These are phyloP conservation scores for Solanum hybrid DNA, from an alignment of 305 asterid genomes.

Conservation along the genomic window DNA sequence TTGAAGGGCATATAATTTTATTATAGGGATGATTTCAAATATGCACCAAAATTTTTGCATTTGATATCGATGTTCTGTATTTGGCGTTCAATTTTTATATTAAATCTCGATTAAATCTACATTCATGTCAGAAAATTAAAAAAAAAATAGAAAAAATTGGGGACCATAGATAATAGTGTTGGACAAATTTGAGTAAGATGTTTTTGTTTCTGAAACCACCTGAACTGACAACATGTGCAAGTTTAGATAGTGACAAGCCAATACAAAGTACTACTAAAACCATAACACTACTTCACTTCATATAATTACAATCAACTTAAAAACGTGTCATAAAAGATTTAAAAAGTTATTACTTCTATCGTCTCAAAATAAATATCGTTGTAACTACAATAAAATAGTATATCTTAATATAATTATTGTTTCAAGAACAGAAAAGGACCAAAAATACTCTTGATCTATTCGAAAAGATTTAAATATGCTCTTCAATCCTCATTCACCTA, in stretches of 20 bases:
- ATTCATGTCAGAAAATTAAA: background rate
- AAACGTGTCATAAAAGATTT: background rate
- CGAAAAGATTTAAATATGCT: too few relatives aligned
- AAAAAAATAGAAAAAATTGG: background rate
- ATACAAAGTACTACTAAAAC: background rate
- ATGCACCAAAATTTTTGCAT: background rate
- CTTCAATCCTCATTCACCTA: too few relatives aligned
- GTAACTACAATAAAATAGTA: too few relatives aligned
- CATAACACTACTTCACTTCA: background rate
- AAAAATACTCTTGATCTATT: too few relatives aligned
- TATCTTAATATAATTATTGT: too few relatives aligned
- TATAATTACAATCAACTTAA: background rate
- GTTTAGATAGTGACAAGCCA: background rate
- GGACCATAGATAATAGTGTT: background rate
- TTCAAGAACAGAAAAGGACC: accelerated
- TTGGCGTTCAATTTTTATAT: background rate
- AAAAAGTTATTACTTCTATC: background rate
- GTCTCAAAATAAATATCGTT: background rate
- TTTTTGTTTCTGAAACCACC: background rate
- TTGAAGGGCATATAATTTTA: too few relatives aligned
- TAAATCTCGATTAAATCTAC: background rate
- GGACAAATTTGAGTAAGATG: background rate
- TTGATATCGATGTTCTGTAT: accelerated
- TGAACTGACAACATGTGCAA: background rate
- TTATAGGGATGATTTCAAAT: too few relatives aligned